Evolutionary conservation across 2,329 filamentous ascomycete species (phyloP).

Genomic region (Shiraia sp.): DNA sequence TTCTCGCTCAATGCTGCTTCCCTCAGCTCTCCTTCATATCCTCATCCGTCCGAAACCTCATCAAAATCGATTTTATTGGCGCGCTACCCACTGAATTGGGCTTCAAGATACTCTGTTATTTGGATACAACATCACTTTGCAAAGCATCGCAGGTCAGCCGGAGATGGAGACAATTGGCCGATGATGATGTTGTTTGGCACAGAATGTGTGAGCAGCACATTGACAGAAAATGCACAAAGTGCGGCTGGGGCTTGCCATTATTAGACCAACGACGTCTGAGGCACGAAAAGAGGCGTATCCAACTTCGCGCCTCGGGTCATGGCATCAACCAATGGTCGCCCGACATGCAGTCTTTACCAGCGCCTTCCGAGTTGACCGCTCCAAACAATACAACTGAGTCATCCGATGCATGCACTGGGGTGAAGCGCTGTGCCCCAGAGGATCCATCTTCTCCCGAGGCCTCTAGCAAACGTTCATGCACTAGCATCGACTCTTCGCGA

Average conservation of each 20-base stretch:
- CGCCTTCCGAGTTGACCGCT: conserved; percentile 26
- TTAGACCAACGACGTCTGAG: conserved; percentile 86
- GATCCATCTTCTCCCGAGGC: conserved; percentile 25
- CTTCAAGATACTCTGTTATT: conserved; percentile 88
- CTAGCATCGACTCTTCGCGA: conserved; percentile 14
- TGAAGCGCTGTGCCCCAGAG: conserved; percentile 37
- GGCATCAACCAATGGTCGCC: conserved; percentile 60
- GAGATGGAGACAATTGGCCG: conserved; percentile 85
- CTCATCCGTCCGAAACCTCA: conserved; percentile 86
- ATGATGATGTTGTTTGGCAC: conserved; percentile 97
- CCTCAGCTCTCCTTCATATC: conserved; percentile 94
- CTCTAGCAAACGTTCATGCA: conserved; percentile 42
- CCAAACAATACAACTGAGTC: conserved; percentile 14
- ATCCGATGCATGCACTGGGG: conserved; percentile 18
- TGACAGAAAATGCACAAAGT: conserved; percentile 89
- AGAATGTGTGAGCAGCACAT: conserved; percentile 98
- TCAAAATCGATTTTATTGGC: conserved; percentile 94
- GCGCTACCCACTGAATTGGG: conserved; percentile 88
- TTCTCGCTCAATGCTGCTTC: conserved; percentile 96
- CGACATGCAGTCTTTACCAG: conserved; percentile 53
- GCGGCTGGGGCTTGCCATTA: conserved; percentile 90
- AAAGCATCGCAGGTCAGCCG: conserved; percentile 93
- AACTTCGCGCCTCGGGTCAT: conserved; percentile 66
- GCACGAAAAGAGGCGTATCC: conserved; percentile 84
- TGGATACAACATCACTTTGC: conserved; percentile 92